These are phyloP conservation scores for Ceratocystis albifundus DNA, from an alignment of 2,329 filamentous ascomycete genomes.

Conservation along the genomic window DNA sequence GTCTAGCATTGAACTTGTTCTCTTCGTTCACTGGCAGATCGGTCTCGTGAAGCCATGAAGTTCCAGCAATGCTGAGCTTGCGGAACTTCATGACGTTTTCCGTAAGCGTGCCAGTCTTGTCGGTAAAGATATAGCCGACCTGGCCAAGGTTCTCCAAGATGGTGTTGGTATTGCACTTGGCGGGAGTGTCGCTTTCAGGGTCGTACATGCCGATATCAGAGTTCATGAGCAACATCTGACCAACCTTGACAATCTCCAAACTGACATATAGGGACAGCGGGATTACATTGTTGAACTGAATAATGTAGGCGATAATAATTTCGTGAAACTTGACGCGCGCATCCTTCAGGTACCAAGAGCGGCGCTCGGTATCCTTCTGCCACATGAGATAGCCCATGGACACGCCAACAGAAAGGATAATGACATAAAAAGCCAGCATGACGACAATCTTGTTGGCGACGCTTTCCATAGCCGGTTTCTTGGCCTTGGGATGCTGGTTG, in stretches of 20 bases:
- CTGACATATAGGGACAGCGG: slow-evolving; percentile 85
- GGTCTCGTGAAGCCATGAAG: slow-evolving; percentile 74
- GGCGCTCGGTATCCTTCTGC: slow-evolving; percentile 52
- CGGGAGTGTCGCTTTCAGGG: slow-evolving; percentile 67
- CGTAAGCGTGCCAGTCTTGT: slow-evolving; percentile 89
- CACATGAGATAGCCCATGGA: slow-evolving; percentile 74
- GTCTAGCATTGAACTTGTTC: slow-evolving; percentile 20
- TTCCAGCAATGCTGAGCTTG: slow-evolving; percentile 80
- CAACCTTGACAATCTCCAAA: slow-evolving; percentile 76
- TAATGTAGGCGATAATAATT: slow-evolving; percentile 79
- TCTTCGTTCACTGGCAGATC: slow-evolving; percentile 40
- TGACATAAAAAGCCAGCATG: slow-evolving; percentile 66
- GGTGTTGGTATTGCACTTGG: slow-evolving; percentile 82
- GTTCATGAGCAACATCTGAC: slow-evolving; percentile 65
- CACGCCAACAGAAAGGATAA: slow-evolving; percentile 66
- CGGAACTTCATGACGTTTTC: slow-evolving; percentile 95
- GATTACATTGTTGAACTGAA: slow-evolving; percentile 95
- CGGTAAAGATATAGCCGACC: slow-evolving; percentile 80
- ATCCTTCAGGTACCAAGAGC: slow-evolving; percentile 63
- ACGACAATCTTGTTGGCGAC: slow-evolving; percentile 74
- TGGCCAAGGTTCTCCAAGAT: slow-evolving; percentile 92
- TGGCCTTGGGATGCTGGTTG: slow-evolving; percentile 75
- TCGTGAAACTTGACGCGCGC: slow-evolving; percentile 66
- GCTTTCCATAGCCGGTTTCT: slow-evolving; percentile 64
- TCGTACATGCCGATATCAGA: slow-evolving; percentile 86